phyloP scores from a whole-genome alignment of 345 rosid genomes.

The Salix viminalis region DNA sequence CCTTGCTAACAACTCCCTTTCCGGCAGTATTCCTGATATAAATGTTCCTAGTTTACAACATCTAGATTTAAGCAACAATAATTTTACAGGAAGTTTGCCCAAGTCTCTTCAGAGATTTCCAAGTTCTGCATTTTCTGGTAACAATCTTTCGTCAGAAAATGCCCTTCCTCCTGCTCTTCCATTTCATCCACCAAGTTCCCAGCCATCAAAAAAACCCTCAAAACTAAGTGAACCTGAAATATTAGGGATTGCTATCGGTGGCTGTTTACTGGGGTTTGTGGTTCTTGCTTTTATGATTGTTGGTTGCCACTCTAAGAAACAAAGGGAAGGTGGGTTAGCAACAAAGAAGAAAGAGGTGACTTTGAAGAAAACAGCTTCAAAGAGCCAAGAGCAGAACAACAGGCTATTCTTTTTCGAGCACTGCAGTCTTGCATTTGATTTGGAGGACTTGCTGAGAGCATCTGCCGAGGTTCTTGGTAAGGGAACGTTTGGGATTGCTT shows the following conservation, averaged over 20 bases:
- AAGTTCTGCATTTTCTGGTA: constrained; percentile 21
- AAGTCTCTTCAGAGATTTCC: constrained; percentile 23
- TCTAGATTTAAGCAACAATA: constrained; percentile 19
- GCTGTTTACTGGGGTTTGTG: constrained; percentile 16
- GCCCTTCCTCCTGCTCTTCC: constrained; percentile 25
- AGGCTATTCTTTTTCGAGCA: constrained; percentile 30
- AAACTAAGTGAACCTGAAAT: constrained; percentile 21
- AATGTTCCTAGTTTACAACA: constrained; percentile 21
- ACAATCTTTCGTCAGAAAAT: constrained; percentile 13
- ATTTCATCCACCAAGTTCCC: constrained; percentile 20
- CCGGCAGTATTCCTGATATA: constrained; percentile 37
- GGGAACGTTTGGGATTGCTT: constrained; percentile 29
- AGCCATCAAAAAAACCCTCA: constrained; percentile 14
- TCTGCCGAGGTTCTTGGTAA: constrained; percentile 35
- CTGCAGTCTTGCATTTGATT: constrained; percentile 32
- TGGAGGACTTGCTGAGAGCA: constrained; percentile 33
- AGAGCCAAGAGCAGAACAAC: constrained; percentile 14
- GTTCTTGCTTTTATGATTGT: constrained; percentile 18
- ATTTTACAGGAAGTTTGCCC: constrained; percentile 19
- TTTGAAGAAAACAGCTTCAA: constrained; percentile 9
- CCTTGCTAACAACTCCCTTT: constrained; percentile 34
- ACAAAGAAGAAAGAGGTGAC: constrained; percentile 17
- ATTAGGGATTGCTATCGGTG: constrained; percentile 23
- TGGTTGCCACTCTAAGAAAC: constrained; percentile 13
- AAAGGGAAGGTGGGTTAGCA: constrained; percentile 4